Base-by-base conservation (phyloP, 345 rosid species). In the Trapa incisa region DNA sequence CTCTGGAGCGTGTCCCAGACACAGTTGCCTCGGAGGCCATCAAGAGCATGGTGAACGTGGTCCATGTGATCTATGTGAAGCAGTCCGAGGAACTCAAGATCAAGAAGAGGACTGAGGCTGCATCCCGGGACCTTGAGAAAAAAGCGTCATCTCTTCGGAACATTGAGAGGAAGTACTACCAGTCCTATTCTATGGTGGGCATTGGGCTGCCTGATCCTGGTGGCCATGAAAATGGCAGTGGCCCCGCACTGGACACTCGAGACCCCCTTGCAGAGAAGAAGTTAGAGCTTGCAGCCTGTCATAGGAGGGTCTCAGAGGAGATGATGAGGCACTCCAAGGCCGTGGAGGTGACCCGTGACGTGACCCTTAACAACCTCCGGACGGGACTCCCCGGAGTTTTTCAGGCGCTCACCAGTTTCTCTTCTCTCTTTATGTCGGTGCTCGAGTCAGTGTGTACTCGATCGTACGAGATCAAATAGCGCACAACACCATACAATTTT, bases 11-110 rank as follows among this genome's bases (percentile, higher is more conserved):
- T 14, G 96, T 94, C 38, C 99, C 99, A 0, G 99, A 94, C 75
- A 87, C 92, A 1, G 99, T 94, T 15, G 97, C 96, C 71, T 94
- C 99, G 0, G 99, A 86, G 80, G 99, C 99, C 70, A 94, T 94
- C 80, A 94, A 89, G 81, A 94, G 99, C 85, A 91, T 94, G 62
- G 80, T 89, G 76, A 84, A 85, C 1, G 85, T 94, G 47, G 91
- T 94, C 43, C 93, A 83, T 17, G 99, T 74, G 76, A 94, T 94
- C 79, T 81, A 89, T 0, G 75, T 53, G 13, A 85, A 94, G 76
- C 99, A 94, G 77, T 45, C 80, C 0, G 99, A 87, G 72, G 99
- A 94, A 75, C 78, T 87, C 45, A 94, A 89, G 84, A 76, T 89
- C 35, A 86, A 84, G 74, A 94, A 87, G 79, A 72, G 85, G 79